Percentiles rank a stretch among this genome's conserved stretches.
These are phyloP conservation scores for Cladophialophora psammophila DNA, from an alignment of 2,329 filamentous ascomycete species.

Conservation along the genomic window DNA sequence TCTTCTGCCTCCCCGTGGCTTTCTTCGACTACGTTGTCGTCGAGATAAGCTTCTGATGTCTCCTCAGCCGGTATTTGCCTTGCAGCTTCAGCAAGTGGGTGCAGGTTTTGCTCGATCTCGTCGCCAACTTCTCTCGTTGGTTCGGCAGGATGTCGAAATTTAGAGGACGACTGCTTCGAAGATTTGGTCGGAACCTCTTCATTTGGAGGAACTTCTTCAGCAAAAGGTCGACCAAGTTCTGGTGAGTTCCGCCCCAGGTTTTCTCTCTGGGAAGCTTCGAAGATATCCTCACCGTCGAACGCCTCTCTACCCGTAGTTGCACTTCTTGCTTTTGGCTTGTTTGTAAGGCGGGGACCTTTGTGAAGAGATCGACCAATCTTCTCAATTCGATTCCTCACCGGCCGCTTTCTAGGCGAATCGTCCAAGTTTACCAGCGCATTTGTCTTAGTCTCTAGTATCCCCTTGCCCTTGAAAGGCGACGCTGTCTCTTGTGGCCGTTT, in stretches of 20 bases:
- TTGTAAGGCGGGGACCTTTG: background rate
- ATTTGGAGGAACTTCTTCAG: background rate
- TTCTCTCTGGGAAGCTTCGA: slow-evolving; percentile 6
- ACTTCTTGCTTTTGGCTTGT: background rate
- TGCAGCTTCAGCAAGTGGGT: background rate
- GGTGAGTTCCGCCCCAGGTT: background rate
- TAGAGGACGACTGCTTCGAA: background rate
- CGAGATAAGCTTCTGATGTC: background rate
- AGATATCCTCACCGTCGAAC: slow-evolving; percentile 19
- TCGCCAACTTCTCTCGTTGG: background rate
- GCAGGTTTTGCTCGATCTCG: background rate
- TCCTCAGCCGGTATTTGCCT: background rate
- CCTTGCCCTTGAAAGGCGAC: slow-evolving; percentile 35
- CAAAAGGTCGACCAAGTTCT: background rate
- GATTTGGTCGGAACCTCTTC: background rate
- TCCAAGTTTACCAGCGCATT: slow-evolving; percentile 34
- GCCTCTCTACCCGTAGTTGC: background rate
- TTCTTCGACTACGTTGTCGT: background rate
- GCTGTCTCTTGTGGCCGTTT: slow-evolving; percentile 17
- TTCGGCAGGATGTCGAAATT: background rate
- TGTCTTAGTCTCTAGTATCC: slow-evolving; percentile 24
- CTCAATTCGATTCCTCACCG: slow-evolving; percentile 11
- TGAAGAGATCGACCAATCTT: slow-evolving; percentile 17
- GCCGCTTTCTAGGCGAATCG: slow-evolving; percentile 33
- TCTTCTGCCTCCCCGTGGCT: background rate